Base-by-base conservation (phyloP, 495 filamentous ascomycete species). In the Hypoxylon fuscum region DNA sequence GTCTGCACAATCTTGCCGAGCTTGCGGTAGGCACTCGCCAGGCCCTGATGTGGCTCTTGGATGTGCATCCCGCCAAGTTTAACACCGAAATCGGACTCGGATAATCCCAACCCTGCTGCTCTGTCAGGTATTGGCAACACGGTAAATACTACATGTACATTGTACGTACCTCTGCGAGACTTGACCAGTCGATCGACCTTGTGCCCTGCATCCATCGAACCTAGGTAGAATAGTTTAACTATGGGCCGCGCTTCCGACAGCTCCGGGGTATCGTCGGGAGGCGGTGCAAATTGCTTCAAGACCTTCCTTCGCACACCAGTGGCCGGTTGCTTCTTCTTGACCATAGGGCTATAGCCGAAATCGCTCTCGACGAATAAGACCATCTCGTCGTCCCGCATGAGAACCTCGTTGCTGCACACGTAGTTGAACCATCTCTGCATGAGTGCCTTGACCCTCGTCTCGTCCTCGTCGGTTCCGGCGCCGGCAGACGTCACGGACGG, bases 201-300 rank as follows among this genome's bases (percentile, higher is more conserved):
- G 73, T 99, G 96, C 17, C 90, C 91, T 1, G 93, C 84, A 66
- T 97, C 96, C 92, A 99, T 96, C 15, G 92, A 86, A 23, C 90
- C 91, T 11, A 99, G 81, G 69, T 99, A 99, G 72, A 99, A 98
- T 61, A 91, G 83, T 78, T 99, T 99, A 23, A 97, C 94, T 37
- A 90, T 78, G 2, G 96, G 96, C 32, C 96, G 83, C 14, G 93
- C 92, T 59, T 92, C 87, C 54, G 93, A 87, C 38, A 99, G 77
- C 76, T 98, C 96, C 12, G 94, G 96, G 0, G 96, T 98, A 68
- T 99, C 96, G 74, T 99, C 96, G 5, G 94, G 92, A 0, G 96
- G 96, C 5, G 96, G 96, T 12, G 96, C 96, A 71, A 99, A 99
- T 75, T 99, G 96, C 80, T 99, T 99, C 74, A 99, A 82, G 37